phyloP scores from a whole-genome alignment of 2,329 filamentous ascomycete genomes.

The Rachicladosporium sp. region DNA sequence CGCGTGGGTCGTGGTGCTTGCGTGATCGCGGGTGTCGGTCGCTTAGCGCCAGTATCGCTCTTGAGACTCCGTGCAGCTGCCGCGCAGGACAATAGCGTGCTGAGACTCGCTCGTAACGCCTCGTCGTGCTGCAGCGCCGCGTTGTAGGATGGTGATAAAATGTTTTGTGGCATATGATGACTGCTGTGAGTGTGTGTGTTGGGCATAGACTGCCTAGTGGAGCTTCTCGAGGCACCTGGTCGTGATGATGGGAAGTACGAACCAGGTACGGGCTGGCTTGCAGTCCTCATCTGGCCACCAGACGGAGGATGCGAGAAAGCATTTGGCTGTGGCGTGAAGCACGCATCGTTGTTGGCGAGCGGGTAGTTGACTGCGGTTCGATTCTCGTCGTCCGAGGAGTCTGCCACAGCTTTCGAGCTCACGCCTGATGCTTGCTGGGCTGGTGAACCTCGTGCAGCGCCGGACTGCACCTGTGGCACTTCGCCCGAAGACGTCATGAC shows the following conservation, averaged over 20 bases:
- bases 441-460: conserved; percentile 3
- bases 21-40: conserved; percentile 15
- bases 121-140: conserved; percentile 70
- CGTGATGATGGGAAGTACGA: conserved; percentile 30
- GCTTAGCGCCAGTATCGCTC: conserved; percentile 27
- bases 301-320: conserved; percentile 75
- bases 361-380: conserved; percentile 65
- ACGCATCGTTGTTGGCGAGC: conserved; percentile 35
- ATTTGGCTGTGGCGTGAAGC: conserved; percentile 80
- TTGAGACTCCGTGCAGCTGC: conserved; percentile 71
- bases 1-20: conserved; percentile 16
- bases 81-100: conserved; percentile 86
- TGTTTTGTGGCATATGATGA: conserved; percentile 48
- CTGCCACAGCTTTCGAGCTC: conserved; percentile 1
- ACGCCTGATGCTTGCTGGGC: too few relatives aligned
- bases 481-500: conserved; percentile 53
- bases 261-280: conserved; percentile 34
- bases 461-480: conserved; percentile 25
- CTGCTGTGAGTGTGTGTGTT: conserved; percentile 8
- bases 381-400: conserved; percentile 54
- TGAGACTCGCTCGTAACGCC: conserved; percentile 82
- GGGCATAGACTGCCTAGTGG: conserved; percentile 24
- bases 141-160: conserved; percentile 62
- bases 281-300: conserved; percentile 36
- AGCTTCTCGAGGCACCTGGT: too few relatives aligned